Evolutionary conservation across 31 red algal species (phyloP), one percentile per base, ranked within the genome.

Genomic region (Endocladia muricata): DNA sequence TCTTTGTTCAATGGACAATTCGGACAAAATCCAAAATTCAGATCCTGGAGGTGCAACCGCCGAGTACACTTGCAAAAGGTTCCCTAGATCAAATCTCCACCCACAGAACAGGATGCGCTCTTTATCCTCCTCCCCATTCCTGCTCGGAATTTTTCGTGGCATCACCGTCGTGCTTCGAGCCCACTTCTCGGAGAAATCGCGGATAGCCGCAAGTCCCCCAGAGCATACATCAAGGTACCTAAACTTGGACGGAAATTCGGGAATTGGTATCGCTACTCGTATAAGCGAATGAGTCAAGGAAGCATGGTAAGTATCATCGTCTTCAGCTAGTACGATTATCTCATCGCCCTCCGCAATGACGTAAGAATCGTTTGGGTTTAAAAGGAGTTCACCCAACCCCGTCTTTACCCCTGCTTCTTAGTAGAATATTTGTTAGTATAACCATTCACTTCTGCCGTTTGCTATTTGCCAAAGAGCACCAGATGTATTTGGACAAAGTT

Each of bases 71-170:
- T 88, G 85, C 5, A 80, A 67, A 11, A 88, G 30, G 41, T 88
- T 88, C 15, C 85, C 85, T 76, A 88, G 79, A 35, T 88, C 85
- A 62, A 88, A 88, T 32, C 85, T 44, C 74, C 76, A 80, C 3
- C 83, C 83, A 68, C 83, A 87, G 39, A 70, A 87, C 1, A 87
- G 33, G 41, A 87, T 76, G 36, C 83, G 41, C 25, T 75, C 75
- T 15, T 66, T 38, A 4, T 80, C 85, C 23, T 75, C 22, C 4
- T 55, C 65, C 8, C 36, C 29, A 40, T 80, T 68, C 55, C 54
- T 49, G 44, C 58, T 88, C 44, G 75, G 55, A 29, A 72, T 19
- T 3, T 43, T 55, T 41, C 54, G 64, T 36, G 67, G 37, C 29
- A 68, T 35, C 9, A 73, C 37, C 26, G 68, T 44, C 4, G 79